Base-by-base conservation (phyloP, 164 flowering plant species). In the Aristolochia contorta region DNA sequence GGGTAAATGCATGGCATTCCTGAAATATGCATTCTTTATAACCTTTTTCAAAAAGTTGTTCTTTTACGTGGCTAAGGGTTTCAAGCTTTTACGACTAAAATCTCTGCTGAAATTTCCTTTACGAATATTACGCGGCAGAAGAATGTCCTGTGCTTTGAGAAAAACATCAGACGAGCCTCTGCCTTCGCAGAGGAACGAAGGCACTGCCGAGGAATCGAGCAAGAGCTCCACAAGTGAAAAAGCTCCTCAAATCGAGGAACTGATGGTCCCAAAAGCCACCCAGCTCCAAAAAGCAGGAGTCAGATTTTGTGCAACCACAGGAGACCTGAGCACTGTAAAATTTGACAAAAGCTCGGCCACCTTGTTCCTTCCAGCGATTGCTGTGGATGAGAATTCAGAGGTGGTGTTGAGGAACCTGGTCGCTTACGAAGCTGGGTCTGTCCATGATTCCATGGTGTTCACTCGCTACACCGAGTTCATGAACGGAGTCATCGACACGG, bases 381-480 rank as follows among this genome's bases (percentile, higher is more conserved):
- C 25, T 27, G 14, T 70, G 49, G 69, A 66, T 15, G 63, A 52
- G 25, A 65, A 66, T 21, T 21, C 73, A 9, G 73, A 70, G 14
- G 63, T 62, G 6, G 24, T 65, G 2, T 21, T 66, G 18, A 65
- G 73, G 54, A 76, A 76, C 52, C 24, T 74, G 50, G 74, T 74
- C 20, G 77, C 77, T 9, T 70, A 63, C 20, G 77, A 74, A 30
- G 63, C 64, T 0, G 25, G 62, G n/a, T 23, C 37, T 2, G 65
- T 64, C 22, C 58, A 68, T 6, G 71, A 66, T 16, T 53, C 66
- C 4, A 23, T 63, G 56, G 66, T 69, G 24, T 54, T 73, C 22
- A 47, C 77, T 0, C 73, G 77, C 0, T 70, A 74, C 63, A 67
- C 64, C 4, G 74, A 74, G 20, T 32, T 74, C 27, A 74, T 74